Conservation (phyloP, 1,139 yeast genomes). For the Nakaseomyces uthaithaninus region DNA sequence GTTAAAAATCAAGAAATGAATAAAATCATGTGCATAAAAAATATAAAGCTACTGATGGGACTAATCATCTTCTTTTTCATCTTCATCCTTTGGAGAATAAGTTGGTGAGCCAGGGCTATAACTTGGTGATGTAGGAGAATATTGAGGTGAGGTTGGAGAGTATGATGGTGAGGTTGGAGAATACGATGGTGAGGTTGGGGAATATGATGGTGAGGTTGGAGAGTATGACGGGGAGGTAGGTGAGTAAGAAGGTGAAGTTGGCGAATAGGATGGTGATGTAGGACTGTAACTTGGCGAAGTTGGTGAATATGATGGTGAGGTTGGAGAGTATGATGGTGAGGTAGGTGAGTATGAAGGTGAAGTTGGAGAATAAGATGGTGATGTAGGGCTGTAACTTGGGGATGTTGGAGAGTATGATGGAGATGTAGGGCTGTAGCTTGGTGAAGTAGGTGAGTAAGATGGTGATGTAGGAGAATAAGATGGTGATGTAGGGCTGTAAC, state of each 20-base stretch:
- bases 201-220: slow-evolving; percentile 49
- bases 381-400: slow-evolving; percentile 52
- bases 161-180: slow-evolving; percentile 47
- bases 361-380: slow-evolving; percentile 55
- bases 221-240: slow-evolving; percentile 57
- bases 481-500: slow-evolving; percentile 61
- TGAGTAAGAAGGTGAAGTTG: slow-evolving; percentile 53
- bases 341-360: slow-evolving; percentile 56
- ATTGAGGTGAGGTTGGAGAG: slow-evolving; percentile 45
- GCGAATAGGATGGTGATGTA: slow-evolving; percentile 49
- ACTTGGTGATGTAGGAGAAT: slow-evolving; percentile 43
- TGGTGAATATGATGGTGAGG: slow-evolving; percentile 49
- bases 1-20: slow-evolving; percentile 3
- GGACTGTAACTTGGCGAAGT: slow-evolving; percentile 50
- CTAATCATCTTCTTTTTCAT: slow-evolving; percentile 14
- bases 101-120: slow-evolving; percentile 51
- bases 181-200: slow-evolving; percentile 47
- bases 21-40: slow-evolving; percentile 7
- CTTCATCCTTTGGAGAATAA: slow-evolving; percentile 44
- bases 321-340: slow-evolving; percentile 50
- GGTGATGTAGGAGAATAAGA: slow-evolving; percentile 58
- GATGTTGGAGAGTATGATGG: slow-evolving; percentile 53
- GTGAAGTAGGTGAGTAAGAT: slow-evolving; percentile 51
- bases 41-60: slow-evolving; percentile 6
- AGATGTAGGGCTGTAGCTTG: slow-evolving; percentile 53